These are phyloP conservation scores for Xylaria scruposa DNA, from an alignment of 495 filamentous ascomycete genomes.

Conservation along the genomic window DNA sequence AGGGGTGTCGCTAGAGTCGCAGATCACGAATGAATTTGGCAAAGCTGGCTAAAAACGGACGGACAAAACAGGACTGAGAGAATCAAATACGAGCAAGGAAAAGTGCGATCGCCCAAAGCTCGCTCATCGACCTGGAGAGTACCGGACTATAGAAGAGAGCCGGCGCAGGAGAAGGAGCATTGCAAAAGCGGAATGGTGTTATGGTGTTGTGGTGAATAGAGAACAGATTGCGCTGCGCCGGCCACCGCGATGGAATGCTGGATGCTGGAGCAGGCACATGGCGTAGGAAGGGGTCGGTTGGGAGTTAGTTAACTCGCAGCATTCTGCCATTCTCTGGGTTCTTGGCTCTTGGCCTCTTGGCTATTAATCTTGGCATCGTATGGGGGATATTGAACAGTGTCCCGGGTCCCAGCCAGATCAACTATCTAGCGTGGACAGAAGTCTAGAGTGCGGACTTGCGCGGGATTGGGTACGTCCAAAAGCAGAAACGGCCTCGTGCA, in stretches of 20 bases:
- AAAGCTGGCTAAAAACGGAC: background rate
- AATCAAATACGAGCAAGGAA: background rate
- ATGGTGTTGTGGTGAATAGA: too few species aligned
- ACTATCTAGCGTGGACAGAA: background rate
- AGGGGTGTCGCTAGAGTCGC: constrained; percentile 11
- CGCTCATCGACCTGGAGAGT: constrained; percentile 2
- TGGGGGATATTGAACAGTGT: background rate
- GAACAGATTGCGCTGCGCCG: constrained; percentile 13
- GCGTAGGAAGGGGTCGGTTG: background rate
- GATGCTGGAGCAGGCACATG: background rate
- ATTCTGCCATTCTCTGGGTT: background rate
- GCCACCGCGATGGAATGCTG: constrained; percentile 9
- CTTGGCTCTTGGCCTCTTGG: constrained; percentile 17
- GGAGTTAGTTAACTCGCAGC: background rate
- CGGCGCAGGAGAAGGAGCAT: constrained; percentile 3
- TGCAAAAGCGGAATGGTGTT: background rate
- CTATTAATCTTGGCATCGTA: constrained; percentile 21
- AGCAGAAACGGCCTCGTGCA: constrained; percentile 1
- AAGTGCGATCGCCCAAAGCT: constrained; percentile 5
- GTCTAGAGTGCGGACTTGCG: background rate
- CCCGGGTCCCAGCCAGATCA: constrained; percentile 3
- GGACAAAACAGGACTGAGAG: background rate
- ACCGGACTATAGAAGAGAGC: background rate
- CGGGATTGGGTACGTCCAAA: constrained; percentile 3
- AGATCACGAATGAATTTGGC: constrained; percentile 6